Evolutionary conservation across 257 asterid species (phyloP).

Genomic region (Fraxinus americana): DNA sequence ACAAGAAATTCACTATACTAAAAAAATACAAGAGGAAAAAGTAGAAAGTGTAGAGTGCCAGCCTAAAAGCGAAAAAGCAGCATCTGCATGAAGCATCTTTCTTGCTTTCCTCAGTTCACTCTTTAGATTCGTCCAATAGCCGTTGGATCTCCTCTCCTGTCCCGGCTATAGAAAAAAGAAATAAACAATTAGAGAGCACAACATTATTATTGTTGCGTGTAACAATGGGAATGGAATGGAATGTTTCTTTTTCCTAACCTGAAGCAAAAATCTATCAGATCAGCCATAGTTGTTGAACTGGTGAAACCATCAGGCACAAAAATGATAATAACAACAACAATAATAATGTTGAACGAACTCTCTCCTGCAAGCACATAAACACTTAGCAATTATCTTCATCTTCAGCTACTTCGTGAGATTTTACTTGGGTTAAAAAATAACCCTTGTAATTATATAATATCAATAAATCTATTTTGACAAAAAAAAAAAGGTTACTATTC

Average conservation of each 20-base stretch:
- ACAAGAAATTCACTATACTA: background rate
- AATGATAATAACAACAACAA: conserved; percentile 11
- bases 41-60: conserved; percentile 27
- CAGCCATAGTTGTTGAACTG: conserved; percentile 26
- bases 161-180: background rate
- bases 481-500: too few relatives aligned
- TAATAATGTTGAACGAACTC: conserved; percentile 28
- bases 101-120: too few relatives aligned
- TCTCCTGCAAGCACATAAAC: conserved; percentile 32
- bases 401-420: too few relatives aligned
- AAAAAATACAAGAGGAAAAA: conserved; percentile 31
- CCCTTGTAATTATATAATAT: too few relatives aligned
- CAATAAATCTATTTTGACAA: too few relatives aligned
- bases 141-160: too few relatives aligned
- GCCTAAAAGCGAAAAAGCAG: conserved; percentile 36
- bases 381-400: too few relatives aligned
- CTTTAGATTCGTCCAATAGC: too few relatives aligned
- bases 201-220: background rate
- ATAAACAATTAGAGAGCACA: background rate
- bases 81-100: conserved; percentile 27
- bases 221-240: conserved; percentile 21
- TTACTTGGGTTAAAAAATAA: too few relatives aligned
- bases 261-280: background rate
- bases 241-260: conserved; percentile 22
- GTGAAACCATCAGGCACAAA: conserved; percentile 31